Percentiles rank a stretch among this genome's conserved stretches.
phyloP scores from a whole-genome alignment of 148 eudicot species.

The Vaccinium vitisidaea region DNA sequence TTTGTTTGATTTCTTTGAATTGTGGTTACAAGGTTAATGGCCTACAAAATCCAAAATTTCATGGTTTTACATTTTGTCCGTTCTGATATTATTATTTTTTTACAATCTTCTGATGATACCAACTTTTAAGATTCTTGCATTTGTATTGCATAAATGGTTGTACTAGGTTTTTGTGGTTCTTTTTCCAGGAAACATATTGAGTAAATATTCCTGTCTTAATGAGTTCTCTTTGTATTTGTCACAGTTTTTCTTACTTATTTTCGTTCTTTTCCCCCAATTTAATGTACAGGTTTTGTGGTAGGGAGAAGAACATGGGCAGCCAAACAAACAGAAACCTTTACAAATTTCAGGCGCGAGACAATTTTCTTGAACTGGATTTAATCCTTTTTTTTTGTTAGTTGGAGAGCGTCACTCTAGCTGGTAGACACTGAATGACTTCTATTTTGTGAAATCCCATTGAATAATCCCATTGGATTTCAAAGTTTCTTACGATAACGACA shows the following conservation, averaged over 20 bases:
- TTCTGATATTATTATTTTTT: background rate
- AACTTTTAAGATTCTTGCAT: background rate
- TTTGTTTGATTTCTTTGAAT: background rate
- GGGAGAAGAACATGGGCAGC: background rate
- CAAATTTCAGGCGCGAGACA: conserved; percentile 7
- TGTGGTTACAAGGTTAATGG: background rate
- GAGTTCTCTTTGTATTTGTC: background rate
- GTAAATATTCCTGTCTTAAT: background rate
- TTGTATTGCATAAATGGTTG: background rate
- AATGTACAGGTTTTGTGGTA: background rate
- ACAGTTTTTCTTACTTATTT: background rate
- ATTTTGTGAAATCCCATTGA: background rate
- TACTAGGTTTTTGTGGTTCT: background rate
- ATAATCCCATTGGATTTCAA: background rate
- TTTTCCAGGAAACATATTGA: background rate
- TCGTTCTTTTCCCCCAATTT: background rate
- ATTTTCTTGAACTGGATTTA: background rate
- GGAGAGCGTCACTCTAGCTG: background rate
- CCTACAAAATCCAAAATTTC: background rate
- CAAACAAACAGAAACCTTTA: background rate
- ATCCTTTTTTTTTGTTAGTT: background rate
- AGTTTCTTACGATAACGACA: background rate
- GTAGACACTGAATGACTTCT: background rate
- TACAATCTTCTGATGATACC: background rate
- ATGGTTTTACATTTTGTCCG: background rate